Percentiles rank a stretch among this genome's conserved stretches.
Evolutionary conservation across 805 yeast species (phyloP).

Genomic region (Kazachstania africana): DNA sequence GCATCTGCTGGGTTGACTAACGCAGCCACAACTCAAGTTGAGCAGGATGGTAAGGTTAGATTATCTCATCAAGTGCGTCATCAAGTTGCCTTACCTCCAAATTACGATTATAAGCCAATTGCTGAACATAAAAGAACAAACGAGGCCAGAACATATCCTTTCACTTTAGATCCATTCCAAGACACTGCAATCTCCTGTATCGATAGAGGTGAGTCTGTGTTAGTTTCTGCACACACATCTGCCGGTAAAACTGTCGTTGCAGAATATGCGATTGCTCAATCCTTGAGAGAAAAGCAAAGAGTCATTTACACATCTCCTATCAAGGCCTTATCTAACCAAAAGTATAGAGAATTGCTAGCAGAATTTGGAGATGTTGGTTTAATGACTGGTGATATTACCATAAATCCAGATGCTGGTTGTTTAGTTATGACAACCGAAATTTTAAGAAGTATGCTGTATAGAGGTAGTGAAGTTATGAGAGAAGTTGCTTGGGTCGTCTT

Average conservation of each 20-base stretch:
- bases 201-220: slow-evolving; percentile 85
- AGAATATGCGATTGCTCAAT: slow-evolving; percentile 92
- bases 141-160: slow-evolving; percentile 87
- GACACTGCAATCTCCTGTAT: slow-evolving; percentile 94
- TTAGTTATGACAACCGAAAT: slow-evolving; percentile 98
- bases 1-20: slow-evolving; percentile 62
- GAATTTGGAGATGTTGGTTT: slow-evolving; percentile 95
- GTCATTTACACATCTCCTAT: slow-evolving; percentile 94
- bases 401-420: slow-evolving; percentile 97
- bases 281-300: slow-evolving; percentile 81
- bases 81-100: slow-evolving; percentile 93
- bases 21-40: slow-evolving; percentile 27
- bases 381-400: slow-evolving; percentile 98
- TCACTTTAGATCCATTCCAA: slow-evolving; percentile 92
- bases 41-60: slow-evolving; percentile 45
- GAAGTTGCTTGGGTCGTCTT: slow-evolving; percentile 98
- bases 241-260: slow-evolving; percentile 98
- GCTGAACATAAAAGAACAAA: slow-evolving; percentile 67
- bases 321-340: slow-evolving; percentile 89
- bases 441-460: slow-evolving; percentile 87
- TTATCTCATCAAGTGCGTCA: slow-evolving; percentile 91
- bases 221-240: slow-evolving; percentile 95
- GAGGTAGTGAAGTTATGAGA: slow-evolving; percentile 96
- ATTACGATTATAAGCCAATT: slow-evolving; percentile 78
- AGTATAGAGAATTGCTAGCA: slow-evolving; percentile 81